These are phyloP conservation scores for Taiozyma sp. DNA, from an alignment of 1,139 yeast genomes.

Conservation along the genomic window DNA sequence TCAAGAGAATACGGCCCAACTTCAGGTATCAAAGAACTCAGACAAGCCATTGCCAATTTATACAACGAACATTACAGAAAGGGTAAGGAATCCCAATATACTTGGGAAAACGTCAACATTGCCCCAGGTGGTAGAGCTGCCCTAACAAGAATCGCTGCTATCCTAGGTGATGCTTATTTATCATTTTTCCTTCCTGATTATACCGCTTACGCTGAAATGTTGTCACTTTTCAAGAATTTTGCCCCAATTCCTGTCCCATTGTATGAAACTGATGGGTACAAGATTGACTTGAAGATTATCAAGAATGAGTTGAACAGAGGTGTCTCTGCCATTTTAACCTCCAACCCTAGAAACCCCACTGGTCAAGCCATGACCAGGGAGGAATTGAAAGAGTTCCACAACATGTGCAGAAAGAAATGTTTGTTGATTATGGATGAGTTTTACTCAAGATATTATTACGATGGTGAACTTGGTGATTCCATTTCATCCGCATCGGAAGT, in stretches of 20 bases:
- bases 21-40: slow-evolving; percentile 51
- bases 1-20: slow-evolving; percentile 63
- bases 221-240: slow-evolving; percentile 59
- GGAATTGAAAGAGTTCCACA: slow-evolving; percentile 48
- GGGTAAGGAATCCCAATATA: slow-evolving; percentile 46
- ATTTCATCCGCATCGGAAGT: slow-evolving; percentile 51
- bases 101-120: slow-evolving; percentile 60
- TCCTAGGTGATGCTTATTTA: slow-evolving; percentile 54
- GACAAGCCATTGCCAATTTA: slow-evolving; percentile 58
- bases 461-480: slow-evolving; percentile 50
- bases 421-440: slow-evolving; percentile 65
- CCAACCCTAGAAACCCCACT: slow-evolving; percentile 66
- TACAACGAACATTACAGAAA: slow-evolving; percentile 55
- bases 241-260: slow-evolving; percentile 66
- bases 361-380: slow-evolving; percentile 51
- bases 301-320: slow-evolving; percentile 55
- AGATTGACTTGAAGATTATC: slow-evolving; percentile 51
- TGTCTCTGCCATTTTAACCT: slow-evolving; percentile 53
- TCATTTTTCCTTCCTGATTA: slow-evolving; percentile 65
- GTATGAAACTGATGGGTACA: slow-evolving; percentile 54
- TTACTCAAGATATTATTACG: slow-evolving; percentile 59
- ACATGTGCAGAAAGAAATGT: slow-evolving; percentile 50
- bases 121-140: slow-evolving; percentile 74
- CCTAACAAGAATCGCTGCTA: slow-evolving; percentile 60
- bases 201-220: slow-evolving; percentile 71